Conservation (phyloP, 2,329 filamentous ascomycete genomes). For the Fusarium nematophilum region DNA sequence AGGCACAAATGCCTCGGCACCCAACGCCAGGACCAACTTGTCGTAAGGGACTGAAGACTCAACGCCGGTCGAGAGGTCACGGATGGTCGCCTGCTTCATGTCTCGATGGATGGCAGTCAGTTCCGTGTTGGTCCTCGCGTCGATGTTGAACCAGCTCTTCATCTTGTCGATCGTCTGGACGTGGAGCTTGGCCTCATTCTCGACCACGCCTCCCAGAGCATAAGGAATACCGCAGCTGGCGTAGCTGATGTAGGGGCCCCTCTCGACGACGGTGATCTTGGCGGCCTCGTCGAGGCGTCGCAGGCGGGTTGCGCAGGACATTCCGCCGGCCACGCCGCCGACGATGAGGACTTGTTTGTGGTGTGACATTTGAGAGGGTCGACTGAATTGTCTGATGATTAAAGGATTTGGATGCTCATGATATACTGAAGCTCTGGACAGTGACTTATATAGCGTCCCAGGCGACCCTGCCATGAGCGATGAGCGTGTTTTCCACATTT, state of each 20-base stretch:
- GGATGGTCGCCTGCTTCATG: background rate
- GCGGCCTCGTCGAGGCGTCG: constrained; percentile 11
- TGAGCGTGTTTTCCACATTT: constrained; percentile 4
- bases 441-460: no score
- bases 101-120: constrained; percentile 1
- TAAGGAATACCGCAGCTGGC: constrained; percentile 21
- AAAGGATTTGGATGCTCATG: background rate
- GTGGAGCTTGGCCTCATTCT: background rate
- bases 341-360: constrained; percentile 16
- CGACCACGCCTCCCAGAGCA: constrained; percentile 9
- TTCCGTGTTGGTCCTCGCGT: constrained; percentile 3
- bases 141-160: constrained; percentile 16
- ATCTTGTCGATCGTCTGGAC: constrained; percentile 7
- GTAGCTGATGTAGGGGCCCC: constrained; percentile 15
- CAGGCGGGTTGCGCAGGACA: constrained; percentile 21
- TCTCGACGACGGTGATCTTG: constrained; percentile 14
- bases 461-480: no score
- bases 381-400: background rate
- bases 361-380: background rate
- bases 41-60: no score
- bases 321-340: constrained; percentile 20
- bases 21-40: no score
- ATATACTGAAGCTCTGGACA: no score
- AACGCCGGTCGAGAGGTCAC: no score
- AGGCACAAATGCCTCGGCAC: no score